phyloP scores from a whole-genome alignment of 176 grass and related monocot species.

The Aechmea fasciata region DNA sequence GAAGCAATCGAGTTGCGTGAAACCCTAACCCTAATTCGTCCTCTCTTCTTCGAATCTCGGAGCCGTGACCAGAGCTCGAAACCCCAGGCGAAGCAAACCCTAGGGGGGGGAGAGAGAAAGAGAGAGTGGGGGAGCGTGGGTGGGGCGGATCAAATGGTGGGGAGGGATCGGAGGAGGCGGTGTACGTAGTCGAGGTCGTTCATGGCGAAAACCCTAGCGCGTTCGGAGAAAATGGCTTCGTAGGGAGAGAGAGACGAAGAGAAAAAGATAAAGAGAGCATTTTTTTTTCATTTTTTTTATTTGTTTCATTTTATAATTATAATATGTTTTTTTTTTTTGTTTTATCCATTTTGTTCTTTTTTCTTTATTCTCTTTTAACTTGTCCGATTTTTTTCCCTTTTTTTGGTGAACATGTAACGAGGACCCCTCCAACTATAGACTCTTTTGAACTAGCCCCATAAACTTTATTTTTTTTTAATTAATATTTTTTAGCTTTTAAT shows the following conservation, averaged over 20 bases:
- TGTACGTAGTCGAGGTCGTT: slow-evolving; percentile 16
- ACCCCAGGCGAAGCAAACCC: slow-evolving; percentile 4
- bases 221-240: slow-evolving; percentile 10
- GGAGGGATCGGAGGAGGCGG: background rate
- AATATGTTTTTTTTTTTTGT: background rate
- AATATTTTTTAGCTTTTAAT: no score
- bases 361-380: background rate
- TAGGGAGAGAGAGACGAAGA: background rate
- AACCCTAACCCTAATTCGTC: background rate
- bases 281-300: background rate
- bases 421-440: no score
- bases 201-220: slow-evolving; percentile 66
- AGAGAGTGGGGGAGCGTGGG: background rate
- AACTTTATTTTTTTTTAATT: no score
- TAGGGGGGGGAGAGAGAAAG: background rate
- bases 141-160: slow-evolving; percentile 2
- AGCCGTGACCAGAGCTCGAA: slow-evolving; percentile 1
- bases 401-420: background rate
- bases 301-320: background rate
- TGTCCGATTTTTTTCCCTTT: background rate
- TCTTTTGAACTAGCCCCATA: no score
- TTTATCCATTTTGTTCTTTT: background rate
- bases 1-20: slow-evolving; percentile 8
- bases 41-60: slow-evolving; percentile 7
- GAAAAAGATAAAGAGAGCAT: background rate